Evolutionary conservation across 805 yeast species (phyloP), one percentile per base, ranked within the genome.

Genomic region (Cephaloascus fragrans): DNA sequence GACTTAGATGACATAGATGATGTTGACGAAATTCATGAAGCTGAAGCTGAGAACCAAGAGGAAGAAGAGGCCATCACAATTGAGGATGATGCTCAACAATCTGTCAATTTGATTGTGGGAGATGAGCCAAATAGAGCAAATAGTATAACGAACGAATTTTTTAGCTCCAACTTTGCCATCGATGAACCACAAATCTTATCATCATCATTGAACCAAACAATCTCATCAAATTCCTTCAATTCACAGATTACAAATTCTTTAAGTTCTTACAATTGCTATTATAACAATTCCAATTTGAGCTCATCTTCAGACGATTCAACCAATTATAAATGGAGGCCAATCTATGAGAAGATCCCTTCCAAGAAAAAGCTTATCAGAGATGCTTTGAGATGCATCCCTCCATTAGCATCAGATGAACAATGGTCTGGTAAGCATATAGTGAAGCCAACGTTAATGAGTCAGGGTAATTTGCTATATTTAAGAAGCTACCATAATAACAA

Each of bases 331-430:
- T 77, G 83, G 82, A 51, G 47, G 4, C 83, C 82, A 2, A 48
- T 55, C 5, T 39, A 26, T 9, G 58, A 57, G 12, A 67, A 64
- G 41, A 41, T 48, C 17, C 47, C 53, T 19, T 47, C 67, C 2
- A 53, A 61, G 36, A 56, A 67, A 23, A 72, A 69, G 42, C 62
- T 59, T 43, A 60, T 71, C 34, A 63, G 71, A 35, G 76, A 76
- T 50, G 69, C 79, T 15, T 51, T 77, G 26, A 66, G 81, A 36
- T 77, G 84, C 45, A 72, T 77, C 19, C 72, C 66, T 46, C 72
- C 80, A 3, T 58, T 77, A 39, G 60, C 69, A 1, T 62, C 62
- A 43, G 75, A 71, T 35, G 78, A 75, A 34, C 46, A 63, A 6
- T 77, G 83, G 83, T 55, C 69, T 18, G 73, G 75, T 34, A 72